phyloP scores from a whole-genome alignment of 108 stramenopile species.

The Conticribra guillardii region DNA sequence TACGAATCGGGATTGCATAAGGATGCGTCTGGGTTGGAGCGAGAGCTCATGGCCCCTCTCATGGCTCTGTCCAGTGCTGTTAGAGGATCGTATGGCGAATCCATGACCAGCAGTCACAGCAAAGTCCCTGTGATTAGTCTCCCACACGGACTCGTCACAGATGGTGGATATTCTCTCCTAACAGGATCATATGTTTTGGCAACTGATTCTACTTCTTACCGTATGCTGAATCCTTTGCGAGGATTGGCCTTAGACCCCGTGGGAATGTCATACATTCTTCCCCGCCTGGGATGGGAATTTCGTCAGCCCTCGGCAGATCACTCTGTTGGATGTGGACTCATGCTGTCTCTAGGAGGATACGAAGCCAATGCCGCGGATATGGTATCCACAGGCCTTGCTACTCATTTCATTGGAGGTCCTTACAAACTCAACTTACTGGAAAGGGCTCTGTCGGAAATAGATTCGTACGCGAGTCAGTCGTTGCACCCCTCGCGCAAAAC shows the following conservation, averaged over 20 bases:
- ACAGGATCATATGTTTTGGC: slow-evolving; percentile 77
- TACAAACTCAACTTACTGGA: slow-evolving; percentile 64
- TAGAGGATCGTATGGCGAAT: slow-evolving; percentile 48
- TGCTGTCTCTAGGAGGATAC: slow-evolving; percentile 77
- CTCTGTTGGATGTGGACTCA: slow-evolving; percentile 56
- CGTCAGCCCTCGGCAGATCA: slow-evolving; percentile 54
- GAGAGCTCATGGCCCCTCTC: slow-evolving; percentile 51
- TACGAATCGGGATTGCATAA: slow-evolving; percentile 34
- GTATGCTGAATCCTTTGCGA: slow-evolving; percentile 72
- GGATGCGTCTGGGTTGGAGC: slow-evolving; percentile 29
- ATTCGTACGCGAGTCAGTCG: slow-evolving; percentile 65
- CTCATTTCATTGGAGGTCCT: slow-evolving; percentile 63
- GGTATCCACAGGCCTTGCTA: slow-evolving; percentile 84
- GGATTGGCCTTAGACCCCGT: slow-evolving; percentile 84
- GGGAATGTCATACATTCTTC: slow-evolving; percentile 77
- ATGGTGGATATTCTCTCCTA: slow-evolving; percentile 74
- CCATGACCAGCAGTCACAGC: slow-evolving; percentile 24
- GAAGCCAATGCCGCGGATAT: slow-evolving; percentile 80
- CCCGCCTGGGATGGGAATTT: slow-evolving; percentile 78
- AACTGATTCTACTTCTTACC: slow-evolving; percentile 64
- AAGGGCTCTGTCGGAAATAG: slow-evolving; percentile 55
- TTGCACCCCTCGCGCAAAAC: slow-evolving; percentile 46
- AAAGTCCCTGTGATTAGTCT: slow-evolving; percentile 72
- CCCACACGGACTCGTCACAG: slow-evolving; percentile 75
- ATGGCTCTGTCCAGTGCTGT: slow-evolving; percentile 61